These are phyloP conservation scores for Ricinus communis DNA, from an alignment of 345 rosid genomes.

Conservation along the genomic window DNA sequence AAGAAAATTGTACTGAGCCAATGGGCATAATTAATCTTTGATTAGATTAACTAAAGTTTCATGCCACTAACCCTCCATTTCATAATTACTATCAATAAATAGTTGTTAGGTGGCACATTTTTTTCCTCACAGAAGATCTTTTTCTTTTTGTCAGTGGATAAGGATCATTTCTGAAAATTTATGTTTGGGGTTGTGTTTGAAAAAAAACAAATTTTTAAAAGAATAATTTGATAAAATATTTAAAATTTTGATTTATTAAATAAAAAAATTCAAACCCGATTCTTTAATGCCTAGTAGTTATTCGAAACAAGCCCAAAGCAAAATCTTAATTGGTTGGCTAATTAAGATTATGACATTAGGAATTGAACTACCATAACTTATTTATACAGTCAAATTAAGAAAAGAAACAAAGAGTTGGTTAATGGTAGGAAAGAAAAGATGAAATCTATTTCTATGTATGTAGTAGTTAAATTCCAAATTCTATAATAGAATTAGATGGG, in stretches of 20 bases:
- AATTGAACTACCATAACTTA: background rate
- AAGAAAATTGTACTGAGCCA: background rate
- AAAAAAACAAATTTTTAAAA: no score
- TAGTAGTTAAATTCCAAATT: background rate
- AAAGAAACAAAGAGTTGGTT: background rate
- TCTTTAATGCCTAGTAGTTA: no score
- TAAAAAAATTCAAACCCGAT: no score
- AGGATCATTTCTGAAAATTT: background rate
- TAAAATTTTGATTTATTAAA: background rate
- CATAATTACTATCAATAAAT: background rate
- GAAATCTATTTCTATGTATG: no score
- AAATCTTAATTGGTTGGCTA: background rate
- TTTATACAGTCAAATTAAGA: background rate
- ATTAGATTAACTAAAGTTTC: background rate
- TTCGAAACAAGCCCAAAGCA: no score
- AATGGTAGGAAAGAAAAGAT: background rate
- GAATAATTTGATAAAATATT: no score
- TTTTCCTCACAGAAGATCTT: conserved; percentile 9
- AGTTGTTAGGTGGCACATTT: conserved; percentile 1
- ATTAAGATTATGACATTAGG: background rate
- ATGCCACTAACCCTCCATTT: background rate
- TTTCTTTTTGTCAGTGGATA: no score
- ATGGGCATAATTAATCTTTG: background rate
- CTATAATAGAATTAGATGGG: background rate
- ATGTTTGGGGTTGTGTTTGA: no score